These are phyloP conservation scores for Cydonia oblonga DNA, from an alignment of 331 rosid genomes.

Conservation along the genomic window DNA sequence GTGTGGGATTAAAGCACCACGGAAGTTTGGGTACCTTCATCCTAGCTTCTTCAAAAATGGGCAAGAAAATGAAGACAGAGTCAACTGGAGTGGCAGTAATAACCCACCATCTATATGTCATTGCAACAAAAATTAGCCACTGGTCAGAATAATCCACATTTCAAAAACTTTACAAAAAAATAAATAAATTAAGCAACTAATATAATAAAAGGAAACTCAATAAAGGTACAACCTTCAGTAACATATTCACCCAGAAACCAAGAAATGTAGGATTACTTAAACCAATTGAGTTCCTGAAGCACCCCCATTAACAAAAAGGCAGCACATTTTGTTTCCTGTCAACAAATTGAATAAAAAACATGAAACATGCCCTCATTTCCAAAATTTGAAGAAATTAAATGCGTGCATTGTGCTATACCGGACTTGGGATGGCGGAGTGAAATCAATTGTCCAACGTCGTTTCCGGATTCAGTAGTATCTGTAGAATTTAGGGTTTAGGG, in stretches of 20 bases:
- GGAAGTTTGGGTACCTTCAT: conserved; percentile 50
- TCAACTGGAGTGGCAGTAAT: conserved; percentile 69
- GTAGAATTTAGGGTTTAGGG: not conserved
- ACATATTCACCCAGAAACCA: conserved; percentile 90
- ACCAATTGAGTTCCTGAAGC: conserved; percentile 86
- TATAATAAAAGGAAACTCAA: not conserved
- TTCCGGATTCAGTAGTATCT: conserved; percentile 42
- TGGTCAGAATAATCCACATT: not conserved
- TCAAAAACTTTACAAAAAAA: not conserved
- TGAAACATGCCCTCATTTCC: conserved; percentile 1
- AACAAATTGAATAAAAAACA: not conserved
- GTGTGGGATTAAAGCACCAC: not conserved
- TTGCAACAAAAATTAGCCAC: not conserved
- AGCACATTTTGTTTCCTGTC: conserved; percentile 53
- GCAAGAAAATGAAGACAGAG: conserved; percentile 76
- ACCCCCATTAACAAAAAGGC: conserved; percentile 50
- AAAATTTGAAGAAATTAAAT: not conserved
- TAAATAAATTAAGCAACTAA: not conserved
- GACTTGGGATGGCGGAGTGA: conserved; percentile 74
- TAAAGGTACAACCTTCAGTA: conserved; percentile 41
- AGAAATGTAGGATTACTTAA: conserved; percentile 64
- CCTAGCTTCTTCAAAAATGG: conserved; percentile 79
- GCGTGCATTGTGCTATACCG: conserved; percentile 23
- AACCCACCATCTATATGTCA: conserved; percentile 56
- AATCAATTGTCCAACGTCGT: conserved; percentile 42